Base-by-base conservation (phyloP, 1,284 basidiomycete genomes). In the Pyrrhoderma lamaoense region DNA sequence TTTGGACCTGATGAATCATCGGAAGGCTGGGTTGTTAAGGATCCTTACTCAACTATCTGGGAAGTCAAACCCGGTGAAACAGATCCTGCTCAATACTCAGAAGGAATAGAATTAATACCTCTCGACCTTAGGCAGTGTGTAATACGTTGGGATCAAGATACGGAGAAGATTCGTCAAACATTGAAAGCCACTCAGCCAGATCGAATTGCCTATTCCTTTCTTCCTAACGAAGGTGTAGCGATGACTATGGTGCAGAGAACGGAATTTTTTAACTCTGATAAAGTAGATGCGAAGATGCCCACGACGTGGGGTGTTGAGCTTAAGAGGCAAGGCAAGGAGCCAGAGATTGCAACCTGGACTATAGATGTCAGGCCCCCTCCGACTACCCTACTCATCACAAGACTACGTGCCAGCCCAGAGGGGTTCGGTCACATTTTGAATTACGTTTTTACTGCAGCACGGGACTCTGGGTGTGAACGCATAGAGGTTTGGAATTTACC, bases 401-500 rank as follows among this genome's bases (percentile, higher is more conserved):
- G 78, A 3, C 38, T 84, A 7, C 67, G 71, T 11, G 69, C 68
- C 3, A 63, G 61, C 5, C 16, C 21, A 18, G 38, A 40, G 5
- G 21, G 38, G 5, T 40, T 40, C 8, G n/a, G 8, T 5, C 38
- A 40, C 14, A 59, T 84, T 23, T 55, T 82, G 19, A 54, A 54
- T 8, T 63, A 61, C 38, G 59, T 80, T 2, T 58, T 69, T 45
- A 61, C 62, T 25, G 66, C 65, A 16, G 77, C 76, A 19, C 62
- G 58, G 48, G 59, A 67, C 50, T 57, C 70, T 49, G 66, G 67
- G 7, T 63, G 77, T 34, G 61, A 67, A 40, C 66, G 60, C 45
- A 62, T 85, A 21, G 80, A 83, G 57, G 63, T 74, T 1, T 85
- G 82, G 79, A 77, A 77, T 60, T 52, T 80, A 25, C 63, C 66